Evolutionary conservation across 306 rosid genomes (phyloP).

Genomic region (Phaseolus lunatus): DNA sequence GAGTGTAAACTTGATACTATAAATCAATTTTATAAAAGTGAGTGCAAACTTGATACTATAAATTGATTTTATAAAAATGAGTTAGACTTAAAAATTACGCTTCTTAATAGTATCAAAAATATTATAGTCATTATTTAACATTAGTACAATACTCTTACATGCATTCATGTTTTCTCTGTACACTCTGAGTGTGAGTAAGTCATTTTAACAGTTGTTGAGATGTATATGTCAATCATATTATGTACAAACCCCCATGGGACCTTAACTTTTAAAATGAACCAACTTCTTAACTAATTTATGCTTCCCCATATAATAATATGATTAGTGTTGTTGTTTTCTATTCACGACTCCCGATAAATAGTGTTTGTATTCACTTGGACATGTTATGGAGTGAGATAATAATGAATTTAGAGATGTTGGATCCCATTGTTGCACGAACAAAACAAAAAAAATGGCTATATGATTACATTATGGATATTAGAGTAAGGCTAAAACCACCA

Average conservation of each 20-base stretch:
- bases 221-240: constrained; percentile 36
- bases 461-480: background rate
- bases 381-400: background rate
- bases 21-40: no score
- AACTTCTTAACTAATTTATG: constrained; percentile 24
- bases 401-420: background rate
- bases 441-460: background rate
- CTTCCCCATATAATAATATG: background rate
- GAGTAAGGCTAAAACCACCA: background rate
- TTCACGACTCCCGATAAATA: constrained; percentile 7
- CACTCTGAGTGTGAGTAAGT: background rate
- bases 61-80: no score
- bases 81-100: no score
- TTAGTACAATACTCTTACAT: background rate
- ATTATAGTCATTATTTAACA: no score
- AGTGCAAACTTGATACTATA: no score
- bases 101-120: no score
- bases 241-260: constrained; percentile 29
- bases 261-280: background rate
- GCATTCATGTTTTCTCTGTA: background rate
- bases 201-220: constrained; percentile 38
- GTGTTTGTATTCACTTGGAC: constrained; percentile 38
- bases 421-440: constrained; percentile 2
- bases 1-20: no score
- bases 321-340: constrained; percentile 15